These are phyloP conservation scores for Colletotrichum aenigma DNA, from an alignment of 2,329 filamentous ascomycete species.

Conservation along the genomic window DNA sequence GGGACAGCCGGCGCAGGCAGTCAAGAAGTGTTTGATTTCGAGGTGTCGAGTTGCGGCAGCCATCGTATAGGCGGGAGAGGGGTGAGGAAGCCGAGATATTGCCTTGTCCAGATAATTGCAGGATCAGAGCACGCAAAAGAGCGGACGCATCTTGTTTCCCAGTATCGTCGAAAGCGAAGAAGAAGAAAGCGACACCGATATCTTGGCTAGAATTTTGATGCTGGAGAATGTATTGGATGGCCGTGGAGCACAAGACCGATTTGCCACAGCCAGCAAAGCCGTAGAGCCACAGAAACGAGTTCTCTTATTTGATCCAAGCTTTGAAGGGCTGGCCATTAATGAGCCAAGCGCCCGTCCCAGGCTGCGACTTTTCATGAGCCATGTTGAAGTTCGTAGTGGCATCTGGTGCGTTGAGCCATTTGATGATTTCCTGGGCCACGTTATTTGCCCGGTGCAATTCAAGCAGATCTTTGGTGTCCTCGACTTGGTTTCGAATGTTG, in stretches of 20 bases:
- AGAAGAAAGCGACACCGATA: constrained; percentile 40
- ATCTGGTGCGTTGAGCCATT: constrained; percentile 40
- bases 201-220: constrained; percentile 21
- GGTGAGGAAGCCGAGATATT: neutral
- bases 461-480: constrained; percentile 28
- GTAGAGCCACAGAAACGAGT: constrained; percentile 42
- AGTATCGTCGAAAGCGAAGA: constrained; percentile 41
- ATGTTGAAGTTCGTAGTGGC: constrained; percentile 35
- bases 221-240: constrained; percentile 31
- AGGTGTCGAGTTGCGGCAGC: neutral
- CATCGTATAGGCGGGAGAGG: neutral
- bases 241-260: constrained; percentile 39
- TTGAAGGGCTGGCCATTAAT: constrained; percentile 22
- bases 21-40: neutral
- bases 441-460: constrained; percentile 26
- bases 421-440: constrained; percentile 26
- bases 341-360: constrained; percentile 37
- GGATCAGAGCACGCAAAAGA: constrained; percentile 35
- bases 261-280: constrained; percentile 45
- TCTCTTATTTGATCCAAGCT: constrained; percentile 27
- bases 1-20: neutral
- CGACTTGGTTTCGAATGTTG: constrained; percentile 27
- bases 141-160: constrained; percentile 32
- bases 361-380: constrained; percentile 30
- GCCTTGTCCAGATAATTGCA: constrained; percentile 31